Evolutionary conservation across 164 flowering plant species (phyloP).

Genomic region (Buxus sempervirens): DNA sequence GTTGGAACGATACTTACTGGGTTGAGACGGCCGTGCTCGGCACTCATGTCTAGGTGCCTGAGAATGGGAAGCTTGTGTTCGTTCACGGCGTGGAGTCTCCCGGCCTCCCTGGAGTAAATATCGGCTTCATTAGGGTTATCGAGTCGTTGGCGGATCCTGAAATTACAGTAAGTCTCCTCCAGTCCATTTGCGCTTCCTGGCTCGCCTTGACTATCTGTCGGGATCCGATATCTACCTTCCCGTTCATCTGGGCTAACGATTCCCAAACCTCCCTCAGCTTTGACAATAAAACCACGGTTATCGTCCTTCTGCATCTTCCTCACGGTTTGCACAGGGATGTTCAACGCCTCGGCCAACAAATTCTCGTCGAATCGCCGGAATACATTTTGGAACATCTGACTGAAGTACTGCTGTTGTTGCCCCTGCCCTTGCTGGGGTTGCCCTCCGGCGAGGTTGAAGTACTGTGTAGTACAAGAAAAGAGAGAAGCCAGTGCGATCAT

Average conservation of each 20-base stretch:
- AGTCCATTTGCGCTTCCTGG: conserved; percentile 25
- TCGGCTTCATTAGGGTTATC: conserved; percentile 24
- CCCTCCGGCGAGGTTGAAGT: conserved; percentile 39
- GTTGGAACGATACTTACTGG: conserved; percentile 22
- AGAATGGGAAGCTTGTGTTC: conserved; percentile 42
- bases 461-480: conserved; percentile 12
- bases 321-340: conserved; percentile 17
- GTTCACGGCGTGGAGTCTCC: conserved; percentile 29
- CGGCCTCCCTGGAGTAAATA: conserved; percentile 25
- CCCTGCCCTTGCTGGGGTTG: no score
- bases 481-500: no score
- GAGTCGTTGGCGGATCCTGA: conserved; percentile 27
- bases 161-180: conserved; percentile 39
- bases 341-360: conserved; percentile 33
- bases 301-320: conserved; percentile 25
- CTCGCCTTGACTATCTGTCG: no score
- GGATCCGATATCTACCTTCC: conserved; percentile 13
- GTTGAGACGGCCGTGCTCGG: conserved; percentile 35
- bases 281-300: conserved; percentile 27
- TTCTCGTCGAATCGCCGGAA: conserved; percentile 25
- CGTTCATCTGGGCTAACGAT: conserved; percentile 29
- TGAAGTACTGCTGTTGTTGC: no score
- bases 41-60: conserved; percentile 32
- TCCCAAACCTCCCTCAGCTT: conserved; percentile 16
- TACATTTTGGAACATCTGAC: no score